Conservation (phyloP, 345 rosid genomes). For the Clarkia xantiana region DNA sequence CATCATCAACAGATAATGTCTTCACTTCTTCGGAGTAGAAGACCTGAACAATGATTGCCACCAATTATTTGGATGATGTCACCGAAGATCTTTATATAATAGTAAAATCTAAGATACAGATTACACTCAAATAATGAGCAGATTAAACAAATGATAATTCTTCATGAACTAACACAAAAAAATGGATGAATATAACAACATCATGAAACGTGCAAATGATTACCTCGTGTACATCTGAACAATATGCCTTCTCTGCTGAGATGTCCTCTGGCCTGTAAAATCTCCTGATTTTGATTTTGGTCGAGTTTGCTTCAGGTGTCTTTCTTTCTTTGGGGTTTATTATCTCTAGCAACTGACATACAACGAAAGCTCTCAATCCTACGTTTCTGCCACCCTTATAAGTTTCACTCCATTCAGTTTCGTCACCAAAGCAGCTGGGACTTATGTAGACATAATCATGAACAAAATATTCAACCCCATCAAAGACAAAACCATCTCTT, state of each 20-base stretch:
- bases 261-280: constrained; percentile 65
- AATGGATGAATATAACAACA: not conserved
- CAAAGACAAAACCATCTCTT: constrained; percentile 19
- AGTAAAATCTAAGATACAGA: too few relatives aligned
- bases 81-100: too few relatives aligned
- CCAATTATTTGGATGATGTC: too few relatives aligned
- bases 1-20: constrained; percentile 18
- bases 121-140: too few relatives aligned
- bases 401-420: constrained; percentile 11
- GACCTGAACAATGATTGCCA: constrained; percentile 29
- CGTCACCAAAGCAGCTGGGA: constrained; percentile 23
- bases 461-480: constrained; percentile 25
- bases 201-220: not conserved
- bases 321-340: constrained; percentile 17
- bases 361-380: constrained; percentile 44
- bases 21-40: constrained; percentile 50
- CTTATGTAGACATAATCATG: constrained; percentile 43
- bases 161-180: not conserved
- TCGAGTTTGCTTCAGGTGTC: constrained; percentile 16
- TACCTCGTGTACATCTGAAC: constrained; percentile 55
- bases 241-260: constrained; percentile 49
- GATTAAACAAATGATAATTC: too few relatives aligned
- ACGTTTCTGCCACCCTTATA: constrained; percentile 52
- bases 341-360: constrained; percentile 51
- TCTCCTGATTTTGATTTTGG: constrained; percentile 30